Conservation (phyloP, 108 stramenopile species). For the Cyclotella atomus region DNA sequence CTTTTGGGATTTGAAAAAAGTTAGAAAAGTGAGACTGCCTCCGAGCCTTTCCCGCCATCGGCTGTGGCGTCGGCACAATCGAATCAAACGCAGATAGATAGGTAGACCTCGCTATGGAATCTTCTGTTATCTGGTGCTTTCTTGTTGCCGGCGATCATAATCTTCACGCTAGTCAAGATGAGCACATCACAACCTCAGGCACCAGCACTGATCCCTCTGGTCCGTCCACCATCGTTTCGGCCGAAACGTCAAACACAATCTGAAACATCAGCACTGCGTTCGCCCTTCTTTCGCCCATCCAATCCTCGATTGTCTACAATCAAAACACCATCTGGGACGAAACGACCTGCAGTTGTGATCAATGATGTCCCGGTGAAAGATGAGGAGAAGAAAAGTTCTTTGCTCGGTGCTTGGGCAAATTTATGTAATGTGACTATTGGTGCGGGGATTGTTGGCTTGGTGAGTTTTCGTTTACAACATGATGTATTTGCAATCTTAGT, state of each 20-base stretch:
- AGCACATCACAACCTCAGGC: background rate
- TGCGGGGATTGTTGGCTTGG: conserved; percentile 88
- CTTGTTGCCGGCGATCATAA: no score
- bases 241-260: background rate
- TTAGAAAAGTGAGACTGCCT: no score
- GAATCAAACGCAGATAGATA: no score
- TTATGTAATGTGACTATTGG: conserved; percentile 86
- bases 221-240: background rate
- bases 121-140: no score
- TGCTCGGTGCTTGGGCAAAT: conserved; percentile 76
- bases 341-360: conserved; percentile 6
- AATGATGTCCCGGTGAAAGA: conserved; percentile 20
- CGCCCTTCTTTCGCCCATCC: conserved; percentile 31
- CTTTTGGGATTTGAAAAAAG: no score
- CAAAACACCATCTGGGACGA: conserved; percentile 25
- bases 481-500: background rate
- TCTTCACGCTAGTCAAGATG: no score
- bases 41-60: no score
- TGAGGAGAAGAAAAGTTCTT: conserved; percentile 66
- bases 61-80: no score
- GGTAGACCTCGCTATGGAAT: no score
- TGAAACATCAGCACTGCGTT: background rate
- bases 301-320: conserved; percentile 14
- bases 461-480: background rate
- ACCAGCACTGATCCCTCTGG: background rate